phyloP scores from a whole-genome alignment of 2,329 filamentous ascomycete genomes.

The Fusarium paranaense region DNA sequence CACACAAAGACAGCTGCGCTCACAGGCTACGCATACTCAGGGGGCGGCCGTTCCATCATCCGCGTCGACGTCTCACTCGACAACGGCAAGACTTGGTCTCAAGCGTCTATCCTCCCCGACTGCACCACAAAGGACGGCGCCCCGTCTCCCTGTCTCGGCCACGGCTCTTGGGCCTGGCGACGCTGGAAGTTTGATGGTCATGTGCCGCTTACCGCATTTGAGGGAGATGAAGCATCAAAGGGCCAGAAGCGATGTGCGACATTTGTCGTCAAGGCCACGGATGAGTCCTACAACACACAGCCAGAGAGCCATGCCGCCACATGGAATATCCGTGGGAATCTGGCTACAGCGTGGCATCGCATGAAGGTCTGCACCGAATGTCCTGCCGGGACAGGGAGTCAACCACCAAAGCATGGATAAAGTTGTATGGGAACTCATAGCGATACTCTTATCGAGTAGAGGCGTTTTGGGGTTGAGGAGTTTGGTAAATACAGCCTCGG shows the following conservation, averaged over 20 bases:
- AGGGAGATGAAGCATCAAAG: constrained; percentile 8
- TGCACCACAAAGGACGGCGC: constrained; percentile 46
- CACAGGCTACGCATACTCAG: constrained; percentile 75
- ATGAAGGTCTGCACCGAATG: constrained; percentile 56
- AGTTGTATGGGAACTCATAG: not conserved
- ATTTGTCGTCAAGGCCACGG: constrained; percentile 73
- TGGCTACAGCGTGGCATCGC: constrained; percentile 76
- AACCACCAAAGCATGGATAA: constrained; percentile 2
- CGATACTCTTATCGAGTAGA: not conserved
- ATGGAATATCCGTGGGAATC: constrained; percentile 73
- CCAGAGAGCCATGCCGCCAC: constrained; percentile 70
- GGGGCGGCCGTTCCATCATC: constrained; percentile 73
- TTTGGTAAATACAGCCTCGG: not conserved
- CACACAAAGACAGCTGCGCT: constrained; percentile 53
- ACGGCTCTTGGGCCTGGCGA: constrained; percentile 72
- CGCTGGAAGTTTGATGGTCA: constrained; percentile 68
- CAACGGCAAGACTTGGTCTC: constrained; percentile 72
- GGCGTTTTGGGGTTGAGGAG: not conserved
- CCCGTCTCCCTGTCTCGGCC: constrained; percentile 51
- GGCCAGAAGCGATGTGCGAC: constrained; percentile 55
- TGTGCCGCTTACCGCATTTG: constrained; percentile 53
- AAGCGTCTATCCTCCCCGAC: constrained; percentile 69
- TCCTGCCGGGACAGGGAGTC: constrained; percentile 6
- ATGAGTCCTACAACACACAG: constrained; percentile 75
- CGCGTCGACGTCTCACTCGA: constrained; percentile 76